Conservation (phyloP, 2,329 filamentous ascomycete species). For the Ophiostoma sp. region DNA sequence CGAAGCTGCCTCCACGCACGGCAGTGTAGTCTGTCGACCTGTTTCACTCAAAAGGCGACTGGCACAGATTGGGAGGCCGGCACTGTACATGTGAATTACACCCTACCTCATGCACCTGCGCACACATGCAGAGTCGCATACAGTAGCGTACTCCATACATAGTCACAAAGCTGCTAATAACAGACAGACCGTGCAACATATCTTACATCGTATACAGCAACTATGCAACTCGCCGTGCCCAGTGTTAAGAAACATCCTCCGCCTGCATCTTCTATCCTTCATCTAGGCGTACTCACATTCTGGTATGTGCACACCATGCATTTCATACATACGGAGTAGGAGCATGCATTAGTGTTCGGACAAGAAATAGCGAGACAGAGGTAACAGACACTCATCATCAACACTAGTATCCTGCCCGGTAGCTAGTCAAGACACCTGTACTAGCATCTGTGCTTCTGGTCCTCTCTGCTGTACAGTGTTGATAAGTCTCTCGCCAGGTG, state of each 20-base stretch:
- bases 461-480: not conserved
- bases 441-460: not conserved
- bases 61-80: not conserved
- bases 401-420: not conserved
- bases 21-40: not conserved
- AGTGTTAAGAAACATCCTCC: not conserved
- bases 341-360: constrained; percentile 2
- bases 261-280: not conserved
- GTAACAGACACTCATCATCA: not conserved
- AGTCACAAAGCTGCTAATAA: not conserved
- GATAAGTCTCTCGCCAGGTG: too few relatives aligned
- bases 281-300: not conserved
- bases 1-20: not conserved
- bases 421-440: not conserved
- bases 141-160: not conserved
- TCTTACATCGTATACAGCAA: not conserved
- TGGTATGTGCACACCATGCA: not conserved
- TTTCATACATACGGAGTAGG: not conserved
- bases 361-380: not conserved
- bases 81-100: not conserved
- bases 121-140: not conserved
- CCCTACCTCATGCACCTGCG: not conserved
- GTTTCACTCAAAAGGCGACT: not conserved
- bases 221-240: not conserved
- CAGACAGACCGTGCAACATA: not conserved